Conservation (phyloP, 305 asterid genomes). For the Rubia tinctorum region DNA sequence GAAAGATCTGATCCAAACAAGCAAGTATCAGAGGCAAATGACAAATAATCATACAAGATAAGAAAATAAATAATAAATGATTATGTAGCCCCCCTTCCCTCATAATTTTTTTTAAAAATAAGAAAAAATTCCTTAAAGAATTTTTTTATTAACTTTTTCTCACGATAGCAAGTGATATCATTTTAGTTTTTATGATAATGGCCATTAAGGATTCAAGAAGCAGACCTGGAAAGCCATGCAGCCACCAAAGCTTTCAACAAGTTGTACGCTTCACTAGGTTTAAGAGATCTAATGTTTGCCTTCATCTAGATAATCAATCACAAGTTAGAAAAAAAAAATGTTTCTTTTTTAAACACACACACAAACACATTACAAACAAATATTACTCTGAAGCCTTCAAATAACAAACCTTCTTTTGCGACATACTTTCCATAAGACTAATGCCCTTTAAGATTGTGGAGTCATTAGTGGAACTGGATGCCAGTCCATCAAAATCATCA, state of each 20-base stretch:
- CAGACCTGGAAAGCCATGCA: conserved; percentile 80
- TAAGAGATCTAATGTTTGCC: conserved; percentile 54
- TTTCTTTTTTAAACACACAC: neutral
- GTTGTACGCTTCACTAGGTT: conserved; percentile 58
- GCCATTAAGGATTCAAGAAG: conserved; percentile 5
- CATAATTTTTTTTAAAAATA: neutral
- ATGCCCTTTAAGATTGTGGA: conserved; percentile 50
- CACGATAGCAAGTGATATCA: neutral
- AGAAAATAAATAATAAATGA: neutral
- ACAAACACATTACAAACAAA: neutral
- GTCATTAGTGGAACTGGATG: conserved; percentile 36
- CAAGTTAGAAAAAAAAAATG: conserved; percentile 8
- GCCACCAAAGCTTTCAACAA: conserved; percentile 57
- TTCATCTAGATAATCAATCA: conserved; percentile 49
- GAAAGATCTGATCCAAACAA: conserved; percentile 43
- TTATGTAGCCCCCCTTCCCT: neutral
- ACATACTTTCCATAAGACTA: conserved; percentile 49
- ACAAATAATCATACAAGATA: neutral
- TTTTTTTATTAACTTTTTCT: neutral
- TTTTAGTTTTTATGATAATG: neutral
- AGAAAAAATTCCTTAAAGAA: neutral
- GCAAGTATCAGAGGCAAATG: conserved; percentile 7
- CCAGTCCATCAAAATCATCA: conserved; percentile 29
- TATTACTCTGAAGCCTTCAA: neutral
- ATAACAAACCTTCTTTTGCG: conserved; percentile 58